Base-by-base conservation (phyloP, 225 moss, liverwort and hornwort genomes). In the Thuidium tamariscinum region DNA sequence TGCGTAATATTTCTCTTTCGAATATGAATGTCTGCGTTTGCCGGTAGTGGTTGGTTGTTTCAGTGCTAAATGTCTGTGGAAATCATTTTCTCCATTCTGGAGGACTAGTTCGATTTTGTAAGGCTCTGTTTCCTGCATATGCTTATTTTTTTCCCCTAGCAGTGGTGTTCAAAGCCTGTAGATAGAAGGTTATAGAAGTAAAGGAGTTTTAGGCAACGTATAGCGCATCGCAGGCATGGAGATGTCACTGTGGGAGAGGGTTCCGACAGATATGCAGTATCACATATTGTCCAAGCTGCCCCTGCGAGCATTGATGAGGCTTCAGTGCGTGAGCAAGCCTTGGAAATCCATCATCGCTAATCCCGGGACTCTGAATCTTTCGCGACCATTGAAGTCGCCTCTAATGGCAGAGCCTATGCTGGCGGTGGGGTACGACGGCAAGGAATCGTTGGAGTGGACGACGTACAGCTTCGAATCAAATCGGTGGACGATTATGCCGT, bases 381-480 rank as follows among this genome's bases (percentile, higher is more conserved):
- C 82, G 46, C 83, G 88, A 64, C 12, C 91, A 39, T 81, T 55
- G 79, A 89, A 87, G 46, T 79, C 87, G 42, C 90, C 92, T 63
- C 87, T 92, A 23, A 82, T 87, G 78, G 90, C 90, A 22, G 90
- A 92, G 41, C 92, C 92, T 65, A 87, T 92, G 92, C 85, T 92
- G 79, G 92, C 90, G 32, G 85, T 92, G 54, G 89, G 79, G 34
- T 92, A 78, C 42, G 92, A 92, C 63, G 80, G 87, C 74, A 88
- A 57, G 41, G 73, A 90, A 13, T 82, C 82, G 30, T 54, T 90
- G 82, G 92, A 92, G 85, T 92, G 92, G 92, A 76, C 86, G 80
- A 80, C 89, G 13, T 90, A 90, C 68, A 92, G 74, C 54, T 89
- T 90, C 75, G 88, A 90, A 46, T 82, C 87, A 27, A 87, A 80